Evolutionary conservation across 306 rosid genomes (phyloP).

Genomic region (Hylodesmum podocarpum): DNA sequence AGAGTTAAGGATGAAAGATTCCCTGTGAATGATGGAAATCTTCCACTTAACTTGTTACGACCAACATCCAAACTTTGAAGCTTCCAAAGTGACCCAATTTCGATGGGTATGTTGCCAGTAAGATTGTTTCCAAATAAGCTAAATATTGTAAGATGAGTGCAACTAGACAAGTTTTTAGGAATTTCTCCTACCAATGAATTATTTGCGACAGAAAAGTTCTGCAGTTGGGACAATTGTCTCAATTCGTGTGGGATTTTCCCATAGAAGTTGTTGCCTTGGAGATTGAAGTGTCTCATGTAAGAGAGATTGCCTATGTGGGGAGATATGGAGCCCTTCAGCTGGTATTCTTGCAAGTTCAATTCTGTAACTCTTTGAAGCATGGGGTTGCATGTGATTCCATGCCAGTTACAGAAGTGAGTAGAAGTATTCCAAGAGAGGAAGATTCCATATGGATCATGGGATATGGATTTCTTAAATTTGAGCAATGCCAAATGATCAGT

Average conservation of each 20-base stretch:
- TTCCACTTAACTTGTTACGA: background rate
- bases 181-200: conserved; percentile 30
- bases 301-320: conserved; percentile 38
- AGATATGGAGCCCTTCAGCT: conserved; percentile 33
- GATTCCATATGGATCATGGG: background rate
- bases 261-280: background rate
- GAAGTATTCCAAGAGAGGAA: conserved; percentile 44
- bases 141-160: background rate
- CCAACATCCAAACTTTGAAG: background rate
- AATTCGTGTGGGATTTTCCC: conserved; percentile 35
- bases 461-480: background rate
- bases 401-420: conserved; percentile 37
- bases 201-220: background rate
- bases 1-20: conserved; percentile 7
- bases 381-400: conserved; percentile 39
- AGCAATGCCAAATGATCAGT: background rate
- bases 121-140: background rate
- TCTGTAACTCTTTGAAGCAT: conserved; percentile 24
- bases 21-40: conserved; percentile 26
- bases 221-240: conserved; percentile 13
- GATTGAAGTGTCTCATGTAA: background rate
- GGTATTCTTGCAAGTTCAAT: background rate
- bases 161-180: conserved; percentile 28
- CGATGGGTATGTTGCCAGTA: background rate
- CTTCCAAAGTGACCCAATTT: conserved; percentile 16